Evolutionary conservation across 176 grass and related monocot genomes (phyloP).

Genomic region (Pharus latifolius): DNA sequence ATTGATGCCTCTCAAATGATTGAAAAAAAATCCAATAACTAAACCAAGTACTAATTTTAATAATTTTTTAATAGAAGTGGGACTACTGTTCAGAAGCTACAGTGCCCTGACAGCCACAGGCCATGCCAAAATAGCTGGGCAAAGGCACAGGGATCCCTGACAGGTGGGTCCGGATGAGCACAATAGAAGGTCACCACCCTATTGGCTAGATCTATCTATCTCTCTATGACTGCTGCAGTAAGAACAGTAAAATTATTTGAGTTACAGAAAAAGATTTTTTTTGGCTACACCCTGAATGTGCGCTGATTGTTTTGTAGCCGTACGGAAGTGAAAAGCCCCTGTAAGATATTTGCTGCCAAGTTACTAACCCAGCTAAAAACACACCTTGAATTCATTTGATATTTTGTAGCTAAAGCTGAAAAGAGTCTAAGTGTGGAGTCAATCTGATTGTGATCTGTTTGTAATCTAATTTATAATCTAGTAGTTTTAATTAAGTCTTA

Average conservation of each 20-base stretch:
- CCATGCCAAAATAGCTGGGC: constrained; percentile 18
- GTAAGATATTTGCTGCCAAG: too few relatives aligned
- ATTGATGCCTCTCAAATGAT: not conserved
- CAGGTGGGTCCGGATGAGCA: not conserved
- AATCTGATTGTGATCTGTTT: too few relatives aligned
- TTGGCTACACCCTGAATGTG: too few relatives aligned
- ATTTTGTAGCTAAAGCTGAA: not conserved
- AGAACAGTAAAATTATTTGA: not conserved
- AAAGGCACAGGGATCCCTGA: not conserved
- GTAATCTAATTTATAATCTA: too few relatives aligned
- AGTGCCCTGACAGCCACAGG: too few relatives aligned
- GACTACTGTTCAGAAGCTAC: not conserved
- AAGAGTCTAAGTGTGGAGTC: not conserved
- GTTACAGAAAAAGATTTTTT: too few relatives aligned
- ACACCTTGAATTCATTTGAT: too few relatives aligned
- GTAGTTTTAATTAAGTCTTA: too few relatives aligned
- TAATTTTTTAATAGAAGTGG: not conserved
- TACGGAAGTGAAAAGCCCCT: too few relatives aligned
- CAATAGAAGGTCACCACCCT: not conserved
- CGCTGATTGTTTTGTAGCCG: too few relatives aligned
- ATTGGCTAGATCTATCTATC: constrained; percentile 3
- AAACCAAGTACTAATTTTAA: not conserved
- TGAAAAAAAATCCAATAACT: not conserved
- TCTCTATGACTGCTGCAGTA: not conserved
- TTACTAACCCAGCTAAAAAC: too few relatives aligned